Conservation (phyloP, 768 basidiomycete species). For the Gyrodon lividus region DNA sequence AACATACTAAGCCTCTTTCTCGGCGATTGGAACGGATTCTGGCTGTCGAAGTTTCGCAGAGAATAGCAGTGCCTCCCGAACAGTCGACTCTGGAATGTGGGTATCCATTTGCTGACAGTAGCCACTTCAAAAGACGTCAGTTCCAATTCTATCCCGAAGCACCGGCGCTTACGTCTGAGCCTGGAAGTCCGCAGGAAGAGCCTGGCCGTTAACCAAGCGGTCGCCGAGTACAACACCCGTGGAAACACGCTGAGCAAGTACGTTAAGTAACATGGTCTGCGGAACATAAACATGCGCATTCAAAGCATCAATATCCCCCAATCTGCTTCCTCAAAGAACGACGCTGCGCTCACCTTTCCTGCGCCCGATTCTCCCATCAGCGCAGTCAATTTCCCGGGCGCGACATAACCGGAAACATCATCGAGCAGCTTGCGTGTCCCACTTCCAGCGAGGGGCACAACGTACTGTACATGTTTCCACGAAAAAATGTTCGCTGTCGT, state of each 20-base stretch:
- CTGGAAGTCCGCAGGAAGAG: conserved; percentile 55
- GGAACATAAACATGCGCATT: not conserved
- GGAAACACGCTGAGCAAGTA: conserved; percentile 48
- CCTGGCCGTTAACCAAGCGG: conserved; percentile 53
- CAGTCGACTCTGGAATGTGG: conserved; percentile 72
- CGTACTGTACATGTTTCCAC: conserved; percentile 71
- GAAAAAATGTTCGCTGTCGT: conserved; percentile 63
- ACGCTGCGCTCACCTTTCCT: conserved; percentile 21
- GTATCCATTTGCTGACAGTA: conserved; percentile 87
- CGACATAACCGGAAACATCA: conserved; percentile 48
- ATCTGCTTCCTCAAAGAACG: not conserved
- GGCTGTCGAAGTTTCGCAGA: conserved; percentile 83
- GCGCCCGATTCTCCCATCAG: conserved; percentile 47
- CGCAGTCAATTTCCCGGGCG: conserved; percentile 50
- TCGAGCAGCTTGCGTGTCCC: conserved; percentile 43
- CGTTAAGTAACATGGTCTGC: conserved; percentile 60
- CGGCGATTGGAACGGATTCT: conserved; percentile 54
- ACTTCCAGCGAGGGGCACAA: conserved; percentile 43
- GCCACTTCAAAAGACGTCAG: conserved; percentile 40
- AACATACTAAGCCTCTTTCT: conserved; percentile 79
- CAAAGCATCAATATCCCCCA: not conserved
- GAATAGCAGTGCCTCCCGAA: conserved; percentile 77
- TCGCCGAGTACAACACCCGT: conserved; percentile 52
- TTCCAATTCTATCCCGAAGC: not conserved
- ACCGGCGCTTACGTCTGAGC: conserved; percentile 48